A percentile compares a stretch with the other conserved stretches of the same genome.
Conservation (phyloP, 2,329 filamentous ascomycete species). For the Botryotinia narcissicola region DNA sequence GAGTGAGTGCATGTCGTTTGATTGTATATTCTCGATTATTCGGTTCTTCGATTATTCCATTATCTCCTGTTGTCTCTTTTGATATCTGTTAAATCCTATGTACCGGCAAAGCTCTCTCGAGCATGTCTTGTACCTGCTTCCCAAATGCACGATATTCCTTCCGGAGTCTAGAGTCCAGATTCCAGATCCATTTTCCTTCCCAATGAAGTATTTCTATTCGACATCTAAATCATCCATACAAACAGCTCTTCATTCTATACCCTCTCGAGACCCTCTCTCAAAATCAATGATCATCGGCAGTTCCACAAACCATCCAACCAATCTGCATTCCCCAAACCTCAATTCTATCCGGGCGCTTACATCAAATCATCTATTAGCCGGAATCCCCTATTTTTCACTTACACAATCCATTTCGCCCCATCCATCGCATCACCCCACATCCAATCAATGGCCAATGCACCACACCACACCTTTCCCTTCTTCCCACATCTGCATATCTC, state of each 20-base stretch:
- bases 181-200: background rate
- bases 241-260: background rate
- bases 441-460: slow-evolving; percentile 12
- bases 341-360: slow-evolving; percentile 8
- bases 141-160: background rate
- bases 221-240: background rate
- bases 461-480: background rate
- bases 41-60: background rate
- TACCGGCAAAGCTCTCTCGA: background rate
- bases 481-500: background rate
- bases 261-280: too few species aligned
- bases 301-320: background rate
- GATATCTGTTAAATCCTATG: background rate
- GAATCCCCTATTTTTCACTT: slow-evolving; percentile 3
- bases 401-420: background rate
- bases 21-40: too few species aligned
- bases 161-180: background rate
- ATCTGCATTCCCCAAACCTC: background rate
- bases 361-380: slow-evolving; percentile 7
- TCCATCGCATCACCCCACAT: background rate
- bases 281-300: background rate
- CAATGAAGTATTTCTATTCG: background rate
- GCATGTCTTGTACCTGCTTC: slow-evolving; percentile 6
- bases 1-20: too few species aligned
- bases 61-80: background rate